These are phyloP conservation scores for Triangularia setosa DNA, from an alignment of 2,329 filamentous ascomycete species.

Conservation along the genomic window DNA sequence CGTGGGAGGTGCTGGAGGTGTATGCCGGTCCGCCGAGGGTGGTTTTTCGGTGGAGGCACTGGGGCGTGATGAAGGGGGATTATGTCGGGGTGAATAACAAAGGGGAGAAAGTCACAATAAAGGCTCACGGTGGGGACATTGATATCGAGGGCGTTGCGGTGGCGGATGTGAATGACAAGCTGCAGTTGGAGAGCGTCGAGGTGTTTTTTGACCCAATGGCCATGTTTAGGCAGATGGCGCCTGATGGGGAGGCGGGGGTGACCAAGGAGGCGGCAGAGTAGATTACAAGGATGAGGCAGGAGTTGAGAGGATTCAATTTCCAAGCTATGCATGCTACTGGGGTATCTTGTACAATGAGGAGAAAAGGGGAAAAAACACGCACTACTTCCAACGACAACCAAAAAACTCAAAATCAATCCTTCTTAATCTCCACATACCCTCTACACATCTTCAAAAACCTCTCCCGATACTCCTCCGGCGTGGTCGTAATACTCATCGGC, in stretches of 20 bases:
- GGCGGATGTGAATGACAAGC: constrained; percentile 56
- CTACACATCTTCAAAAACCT: constrained; percentile 48
- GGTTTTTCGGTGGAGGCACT: constrained; percentile 64
- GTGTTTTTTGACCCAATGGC: constrained; percentile 64
- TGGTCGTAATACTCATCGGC: constrained; percentile 72
- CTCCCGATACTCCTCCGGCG: constrained; percentile 61
- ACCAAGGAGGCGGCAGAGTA: constrained; percentile 13
- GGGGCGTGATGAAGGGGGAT: constrained; percentile 63
- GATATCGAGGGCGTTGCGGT: constrained; percentile 58
- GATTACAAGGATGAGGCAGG: not conserved
- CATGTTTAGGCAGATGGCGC: constrained; percentile 63
- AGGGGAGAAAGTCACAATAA: constrained; percentile 59
- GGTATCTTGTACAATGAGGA: not conserved
- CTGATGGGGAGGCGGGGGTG: constrained; percentile 16
- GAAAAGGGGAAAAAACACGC: not conserved
- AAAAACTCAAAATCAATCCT: constrained; percentile 6
- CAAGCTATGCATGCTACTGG: not conserved
- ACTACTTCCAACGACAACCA: not conserved
- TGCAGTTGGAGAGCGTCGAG: constrained; percentile 56
- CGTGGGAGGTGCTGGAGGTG: constrained; percentile 67
- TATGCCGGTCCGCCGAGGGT: constrained; percentile 62
- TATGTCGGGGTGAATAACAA: constrained; percentile 61
- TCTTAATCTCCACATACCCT: constrained; percentile 30
- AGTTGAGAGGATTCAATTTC: not conserved
- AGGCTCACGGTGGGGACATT: constrained; percentile 58